Evolutionary conservation across 768 basidiomycete species (phyloP).

Genomic region (Cyathus striatus): DNA sequence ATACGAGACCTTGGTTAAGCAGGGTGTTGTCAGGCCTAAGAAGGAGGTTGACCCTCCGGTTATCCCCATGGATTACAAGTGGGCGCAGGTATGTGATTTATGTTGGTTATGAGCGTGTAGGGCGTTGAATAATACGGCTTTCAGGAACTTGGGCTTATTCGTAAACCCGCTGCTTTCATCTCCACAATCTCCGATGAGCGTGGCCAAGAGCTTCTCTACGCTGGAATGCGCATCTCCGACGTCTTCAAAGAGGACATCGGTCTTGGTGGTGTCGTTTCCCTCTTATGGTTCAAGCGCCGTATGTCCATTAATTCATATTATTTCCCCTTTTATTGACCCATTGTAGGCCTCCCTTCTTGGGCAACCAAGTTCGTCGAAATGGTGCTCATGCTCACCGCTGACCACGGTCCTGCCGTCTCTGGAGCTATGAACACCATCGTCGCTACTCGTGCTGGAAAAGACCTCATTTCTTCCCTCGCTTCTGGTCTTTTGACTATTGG

Average conservation of each 20-base stretch:
- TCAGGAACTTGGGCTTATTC: slow-evolving; percentile 88
- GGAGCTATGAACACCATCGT: slow-evolving; percentile 99
- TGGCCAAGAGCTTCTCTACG: slow-evolving; percentile 96
- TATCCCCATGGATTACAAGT: slow-evolving; percentile 99
- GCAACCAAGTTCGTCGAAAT: slow-evolving; percentile 99
- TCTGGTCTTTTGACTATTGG: slow-evolving; percentile 98
- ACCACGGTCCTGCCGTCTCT: slow-evolving; percentile 97
- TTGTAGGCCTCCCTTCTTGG: slow-evolving; percentile 68
- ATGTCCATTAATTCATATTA: slow-evolving; percentile 14
- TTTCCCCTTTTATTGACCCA: not conserved
- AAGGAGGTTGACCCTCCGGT: slow-evolving; percentile 85
- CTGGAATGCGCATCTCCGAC: slow-evolving; percentile 98
- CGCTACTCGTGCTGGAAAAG: slow-evolving; percentile 98
- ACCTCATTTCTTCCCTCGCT: slow-evolving; percentile 92
- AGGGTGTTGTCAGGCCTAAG: slow-evolving; percentile 64
- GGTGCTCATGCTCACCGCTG: slow-evolving; percentile 98
- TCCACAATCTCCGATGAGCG: slow-evolving; percentile 99
- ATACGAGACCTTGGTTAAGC: slow-evolving; percentile 74
- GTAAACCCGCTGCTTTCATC: slow-evolving; percentile 98
- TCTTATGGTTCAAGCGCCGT: slow-evolving; percentile 98
- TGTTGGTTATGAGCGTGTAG: not conserved
- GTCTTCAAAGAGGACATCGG: slow-evolving; percentile 98
- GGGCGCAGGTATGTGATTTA: slow-evolving; percentile 63
- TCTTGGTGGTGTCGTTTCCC: slow-evolving; percentile 90
- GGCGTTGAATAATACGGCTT: slow-evolving; percentile 1